Conservation (phyloP, 2,329 filamentous ascomycete species). For the Fusarium albidum region DNA sequence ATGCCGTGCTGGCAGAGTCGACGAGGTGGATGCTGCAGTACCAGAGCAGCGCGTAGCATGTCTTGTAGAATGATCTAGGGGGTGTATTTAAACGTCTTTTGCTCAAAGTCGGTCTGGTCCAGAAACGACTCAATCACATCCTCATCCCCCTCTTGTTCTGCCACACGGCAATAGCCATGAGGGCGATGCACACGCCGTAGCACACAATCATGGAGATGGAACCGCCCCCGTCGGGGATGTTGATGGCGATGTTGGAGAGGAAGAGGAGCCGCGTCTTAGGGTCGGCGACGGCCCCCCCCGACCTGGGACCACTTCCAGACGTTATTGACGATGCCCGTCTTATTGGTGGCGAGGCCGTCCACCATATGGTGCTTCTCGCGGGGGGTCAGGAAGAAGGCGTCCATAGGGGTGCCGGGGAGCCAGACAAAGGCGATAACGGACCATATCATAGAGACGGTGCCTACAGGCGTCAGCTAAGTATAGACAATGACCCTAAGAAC, state of each 20-base stretch:
- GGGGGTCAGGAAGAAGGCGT: constrained; percentile 14
- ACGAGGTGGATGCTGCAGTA: constrained; percentile 20
- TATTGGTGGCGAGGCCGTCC: constrained; percentile 16
- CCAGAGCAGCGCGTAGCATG: constrained; percentile 6
- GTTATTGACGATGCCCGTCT: constrained; percentile 46
- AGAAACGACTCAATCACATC: constrained; percentile 10
- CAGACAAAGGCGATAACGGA: constrained; percentile 15
- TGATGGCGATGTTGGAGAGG: constrained; percentile 55
- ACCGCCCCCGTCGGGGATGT: constrained; percentile 60
- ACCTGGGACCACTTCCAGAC: constrained; percentile 57
- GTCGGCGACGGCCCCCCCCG: constrained; percentile 57
- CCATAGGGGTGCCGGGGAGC: constrained; percentile 21
- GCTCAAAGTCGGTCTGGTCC: constrained; percentile 14
- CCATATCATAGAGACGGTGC: constrained; percentile 11
- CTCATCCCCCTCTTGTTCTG: constrained; percentile 4
- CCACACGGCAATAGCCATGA: constrained; percentile 8
- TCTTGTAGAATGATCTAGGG: too few species aligned
- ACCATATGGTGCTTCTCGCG: constrained; percentile 14
- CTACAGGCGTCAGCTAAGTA: not conserved
- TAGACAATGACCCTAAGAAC: not conserved
- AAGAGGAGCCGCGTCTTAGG: constrained; percentile 64
- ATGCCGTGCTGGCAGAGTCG: constrained; percentile 15
- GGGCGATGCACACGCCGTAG: constrained; percentile 14
- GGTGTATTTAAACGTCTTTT: constrained; percentile 11
- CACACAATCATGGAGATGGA: constrained; percentile 25